phyloP scores from a whole-genome alignment of 1,139 yeast species.

The Torulaspora pretoriensis region DNA sequence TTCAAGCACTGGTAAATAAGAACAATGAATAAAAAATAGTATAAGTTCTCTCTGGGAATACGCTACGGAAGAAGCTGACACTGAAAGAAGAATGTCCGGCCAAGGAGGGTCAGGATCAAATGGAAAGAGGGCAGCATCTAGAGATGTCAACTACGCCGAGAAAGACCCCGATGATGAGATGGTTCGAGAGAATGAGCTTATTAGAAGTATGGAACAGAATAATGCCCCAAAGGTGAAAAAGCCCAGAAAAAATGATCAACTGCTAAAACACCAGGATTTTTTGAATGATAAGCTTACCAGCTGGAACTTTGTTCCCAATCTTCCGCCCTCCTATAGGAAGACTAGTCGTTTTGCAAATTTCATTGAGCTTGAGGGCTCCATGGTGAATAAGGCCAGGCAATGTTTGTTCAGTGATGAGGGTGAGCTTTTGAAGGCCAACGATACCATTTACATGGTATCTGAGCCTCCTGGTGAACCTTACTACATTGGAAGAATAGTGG shows the following conservation, averaged over 20 bases:
- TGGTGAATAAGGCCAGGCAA: conserved; percentile 32
- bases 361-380: conserved; percentile 42
- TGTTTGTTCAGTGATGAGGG: conserved; percentile 34
- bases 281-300: conserved; percentile 23
- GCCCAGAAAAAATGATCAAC: conserved; percentile 3
- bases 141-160: conserved; percentile 38
- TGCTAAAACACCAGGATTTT: conserved; percentile 23
- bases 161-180: conserved; percentile 34
- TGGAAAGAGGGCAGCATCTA: conserved; percentile 30
- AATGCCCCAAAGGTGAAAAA: conserved; percentile 6
- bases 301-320: conserved; percentile 36
- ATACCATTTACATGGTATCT: conserved; percentile 77
- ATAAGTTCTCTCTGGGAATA: background rate
- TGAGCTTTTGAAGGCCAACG: conserved; percentile 41
- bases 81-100: conserved; percentile 7
- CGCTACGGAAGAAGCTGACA: background rate
- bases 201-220: conserved; percentile 15
- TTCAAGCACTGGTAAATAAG: background rate
- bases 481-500: conserved; percentile 80
- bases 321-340: conserved; percentile 30
- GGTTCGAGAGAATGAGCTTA: conserved; percentile 19
- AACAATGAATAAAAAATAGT: background rate
- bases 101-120: conserved; percentile 10
- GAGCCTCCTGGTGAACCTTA: conserved; percentile 97
- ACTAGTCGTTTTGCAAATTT: conserved; percentile 35